Conservation (phyloP, 73 alveolate genomes). For the Tetrahymena elliotti region DNA sequence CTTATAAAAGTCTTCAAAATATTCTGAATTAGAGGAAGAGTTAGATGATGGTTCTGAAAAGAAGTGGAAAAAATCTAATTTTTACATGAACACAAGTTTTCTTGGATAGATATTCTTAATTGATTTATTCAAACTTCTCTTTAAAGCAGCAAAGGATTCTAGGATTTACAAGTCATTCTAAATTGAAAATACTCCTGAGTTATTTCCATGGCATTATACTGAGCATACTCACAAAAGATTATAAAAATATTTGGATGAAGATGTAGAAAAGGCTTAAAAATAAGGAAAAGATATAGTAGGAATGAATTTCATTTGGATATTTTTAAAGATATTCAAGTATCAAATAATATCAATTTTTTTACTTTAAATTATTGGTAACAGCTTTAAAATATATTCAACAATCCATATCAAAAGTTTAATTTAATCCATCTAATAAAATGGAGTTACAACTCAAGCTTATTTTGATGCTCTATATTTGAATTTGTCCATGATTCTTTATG, state of each 20-base stretch:
- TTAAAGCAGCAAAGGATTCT: not conserved
- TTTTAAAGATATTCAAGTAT: not conserved
- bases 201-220: not conserved
- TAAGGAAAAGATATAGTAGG: not conserved
- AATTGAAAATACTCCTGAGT: not conserved
- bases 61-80: not conserved
- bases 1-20: not conserved
- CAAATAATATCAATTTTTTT: not conserved
- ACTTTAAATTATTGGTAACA: not conserved
- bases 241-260: not conserved
- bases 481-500: not conserved
- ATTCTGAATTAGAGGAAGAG: not conserved
- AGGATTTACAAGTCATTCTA: not conserved
- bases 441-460: not conserved
- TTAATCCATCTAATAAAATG: not conserved
- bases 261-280: not conserved
- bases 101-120: not conserved
- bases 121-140: not conserved
- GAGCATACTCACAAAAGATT: not conserved
- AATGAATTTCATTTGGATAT: not conserved
- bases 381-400: not conserved
- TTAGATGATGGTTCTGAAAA: not conserved
- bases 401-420: not conserved
- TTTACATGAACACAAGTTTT: not conserved
- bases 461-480: not conserved